A percentile compares a stretch with the other conserved stretches of the same genome.
phyloP scores from a whole-genome alignment of 1,284 basidiomycete genomes.

The Paramarasmius palmivorus region DNA sequence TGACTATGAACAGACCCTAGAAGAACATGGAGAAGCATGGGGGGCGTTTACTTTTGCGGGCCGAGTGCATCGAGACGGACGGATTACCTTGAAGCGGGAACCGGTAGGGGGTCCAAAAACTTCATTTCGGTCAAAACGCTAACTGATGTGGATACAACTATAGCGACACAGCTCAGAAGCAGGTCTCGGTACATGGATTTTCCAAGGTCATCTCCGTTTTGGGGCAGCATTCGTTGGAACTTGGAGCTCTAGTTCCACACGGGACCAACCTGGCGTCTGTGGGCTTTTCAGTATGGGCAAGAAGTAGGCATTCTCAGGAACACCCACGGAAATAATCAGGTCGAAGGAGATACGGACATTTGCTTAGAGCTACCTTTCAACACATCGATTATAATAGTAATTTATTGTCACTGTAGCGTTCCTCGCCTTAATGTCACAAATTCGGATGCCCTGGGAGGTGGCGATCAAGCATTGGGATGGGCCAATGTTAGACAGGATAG shows the following conservation, averaged over 20 bases:
- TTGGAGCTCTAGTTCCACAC: slow-evolving; percentile 31
- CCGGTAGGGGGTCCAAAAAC: slow-evolving; percentile 35
- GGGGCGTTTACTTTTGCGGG: slow-evolving; percentile 45
- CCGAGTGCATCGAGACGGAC: slow-evolving; percentile 37
- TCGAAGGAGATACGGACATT: not conserved
- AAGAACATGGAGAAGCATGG: slow-evolving; percentile 48
- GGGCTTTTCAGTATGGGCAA: slow-evolving; percentile 61
- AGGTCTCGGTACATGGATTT: slow-evolving; percentile 39
- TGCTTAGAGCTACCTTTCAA: no score
- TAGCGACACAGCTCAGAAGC: slow-evolving; percentile 35
- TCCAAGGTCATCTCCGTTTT: slow-evolving; percentile 42
- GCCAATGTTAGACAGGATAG: no score
- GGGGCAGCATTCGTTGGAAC: slow-evolving; percentile 41
- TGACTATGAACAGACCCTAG: slow-evolving; percentile 34
- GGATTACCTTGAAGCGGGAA: slow-evolving; percentile 41
- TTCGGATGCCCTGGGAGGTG: no score
- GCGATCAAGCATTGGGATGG: no score
- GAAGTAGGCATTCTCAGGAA: slow-evolving; percentile 11
- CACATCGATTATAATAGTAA: no score
- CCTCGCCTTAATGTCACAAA: no score
- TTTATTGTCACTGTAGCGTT: no score
- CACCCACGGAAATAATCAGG: no score
- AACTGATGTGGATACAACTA: slow-evolving; percentile 8
- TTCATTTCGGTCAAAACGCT: not conserved
- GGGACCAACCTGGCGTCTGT: slow-evolving; percentile 27